Evolutionary conservation across 768 basidiomycete species (phyloP).

Genomic region (Leccinum olivaceopallidum): DNA sequence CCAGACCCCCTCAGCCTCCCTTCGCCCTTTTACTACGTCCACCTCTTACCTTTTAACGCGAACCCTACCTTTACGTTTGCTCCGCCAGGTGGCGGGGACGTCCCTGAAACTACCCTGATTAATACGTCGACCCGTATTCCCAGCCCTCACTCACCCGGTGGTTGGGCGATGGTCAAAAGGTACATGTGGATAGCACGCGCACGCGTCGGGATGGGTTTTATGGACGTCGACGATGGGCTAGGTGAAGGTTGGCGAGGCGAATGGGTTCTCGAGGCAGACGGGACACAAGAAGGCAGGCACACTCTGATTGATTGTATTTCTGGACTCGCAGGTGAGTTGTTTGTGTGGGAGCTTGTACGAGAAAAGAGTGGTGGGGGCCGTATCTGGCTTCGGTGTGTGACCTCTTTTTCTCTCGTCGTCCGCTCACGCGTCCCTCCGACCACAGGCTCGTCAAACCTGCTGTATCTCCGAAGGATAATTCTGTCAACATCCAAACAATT

Average conservation of each 20-base stretch:
- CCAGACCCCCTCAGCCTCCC: conserved; percentile 62
- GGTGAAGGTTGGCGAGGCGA: conserved; percentile 76
- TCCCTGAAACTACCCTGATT: conserved; percentile 51
- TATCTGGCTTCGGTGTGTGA: conserved; percentile 64
- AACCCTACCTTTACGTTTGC: conserved; percentile 30
- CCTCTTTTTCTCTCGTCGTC: not conserved
- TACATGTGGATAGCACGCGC: conserved; percentile 67
- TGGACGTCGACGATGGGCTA: conserved; percentile 39
- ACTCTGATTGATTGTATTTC: conserved; percentile 55
- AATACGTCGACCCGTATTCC: conserved; percentile 40
- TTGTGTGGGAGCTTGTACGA: conserved; percentile 56
- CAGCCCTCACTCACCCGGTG: conserved; percentile 62
- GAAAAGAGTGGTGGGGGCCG: conserved; percentile 61
- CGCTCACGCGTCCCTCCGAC: not conserved
- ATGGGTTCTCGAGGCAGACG: conserved; percentile 80
- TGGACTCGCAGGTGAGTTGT: conserved; percentile 34
- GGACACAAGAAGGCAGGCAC: conserved; percentile 65
- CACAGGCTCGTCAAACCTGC: conserved; percentile 26
- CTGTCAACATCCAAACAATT: conserved; percentile 19
- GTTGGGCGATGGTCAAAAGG: conserved; percentile 58
- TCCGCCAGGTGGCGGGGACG: conserved; percentile 32
- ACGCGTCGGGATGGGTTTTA: conserved; percentile 38
- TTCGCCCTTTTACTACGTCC: conserved; percentile 75
- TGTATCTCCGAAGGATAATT: conserved; percentile 24
- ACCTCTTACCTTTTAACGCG: conserved; percentile 49